These are phyloP conservation scores for Pterocarpus macrocarpus DNA, from an alignment of 306 rosid genomes.

Conservation along the genomic window DNA sequence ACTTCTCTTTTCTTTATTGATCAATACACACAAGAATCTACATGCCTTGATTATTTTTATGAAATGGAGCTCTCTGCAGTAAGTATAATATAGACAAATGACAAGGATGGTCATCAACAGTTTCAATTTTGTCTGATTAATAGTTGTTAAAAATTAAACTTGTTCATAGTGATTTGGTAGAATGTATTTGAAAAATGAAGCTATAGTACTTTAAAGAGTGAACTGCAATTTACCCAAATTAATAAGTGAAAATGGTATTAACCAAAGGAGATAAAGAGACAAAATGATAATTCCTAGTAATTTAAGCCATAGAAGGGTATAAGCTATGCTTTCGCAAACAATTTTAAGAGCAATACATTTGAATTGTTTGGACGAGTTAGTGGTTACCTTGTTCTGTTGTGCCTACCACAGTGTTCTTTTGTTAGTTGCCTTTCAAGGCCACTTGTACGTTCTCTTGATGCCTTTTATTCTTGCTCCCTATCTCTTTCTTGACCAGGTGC, in stretches of 20 bases:
- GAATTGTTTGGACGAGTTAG: conserved; percentile 29
- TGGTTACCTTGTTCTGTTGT: conserved; percentile 16
- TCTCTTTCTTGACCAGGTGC: conserved; percentile 63
- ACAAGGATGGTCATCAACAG: conserved; percentile 34
- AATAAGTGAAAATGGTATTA: conserved; percentile 11
- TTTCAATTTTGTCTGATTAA: conserved; percentile 18
- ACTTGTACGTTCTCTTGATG: conserved; percentile 40
- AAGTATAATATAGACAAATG: conserved; percentile 17
- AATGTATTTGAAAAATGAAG: conserved; percentile 2
- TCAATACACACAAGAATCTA: conserved; percentile 40
- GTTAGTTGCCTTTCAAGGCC: conserved; percentile 38
- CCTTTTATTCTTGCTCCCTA: conserved; percentile 36
- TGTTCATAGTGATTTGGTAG: conserved; percentile 34
- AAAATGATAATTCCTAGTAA: conserved; percentile 5
- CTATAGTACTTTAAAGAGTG: conserved; percentile 7
- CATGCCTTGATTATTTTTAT: conserved; percentile 6
- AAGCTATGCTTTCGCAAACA: conserved; percentile 22
- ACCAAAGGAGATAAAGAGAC: background rate
- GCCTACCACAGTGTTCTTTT: conserved; percentile 33
- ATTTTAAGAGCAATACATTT: conserved; percentile 13
- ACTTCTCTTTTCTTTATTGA: conserved; percentile 32
- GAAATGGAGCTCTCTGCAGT: conserved; percentile 27
- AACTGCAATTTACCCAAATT: conserved; percentile 19
- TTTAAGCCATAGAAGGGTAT: conserved; percentile 25
- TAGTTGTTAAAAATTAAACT: conserved; percentile 24